Base-by-base conservation (phyloP, 2,329 filamentous ascomycete genomes). In the Fusarium dlaminii region DNA sequence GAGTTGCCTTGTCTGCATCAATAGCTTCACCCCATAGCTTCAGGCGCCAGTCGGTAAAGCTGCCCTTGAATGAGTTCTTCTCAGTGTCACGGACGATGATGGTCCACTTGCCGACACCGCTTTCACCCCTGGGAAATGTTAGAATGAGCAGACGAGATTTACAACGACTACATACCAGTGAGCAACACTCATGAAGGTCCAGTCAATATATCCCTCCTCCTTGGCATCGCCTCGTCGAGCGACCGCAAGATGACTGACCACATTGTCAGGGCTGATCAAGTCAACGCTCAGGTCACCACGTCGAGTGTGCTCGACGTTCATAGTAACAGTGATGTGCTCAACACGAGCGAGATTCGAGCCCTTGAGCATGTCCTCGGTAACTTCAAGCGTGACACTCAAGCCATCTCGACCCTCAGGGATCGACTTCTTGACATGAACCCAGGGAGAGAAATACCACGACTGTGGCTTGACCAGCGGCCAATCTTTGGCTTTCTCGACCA, bases 171-270 rank as follows among this genome's bases (percentile, higher is more conserved):
- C 91, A 83, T 87, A 95, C 93, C 95, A 99, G 81, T 99, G 96
- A 73, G 92, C 95, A 42, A 99, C 96, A 70, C 92, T 97, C 96
- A 99, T 99, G 79, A 99, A 99, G 0, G 96, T 98, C 96, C 96
- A 99, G 83, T 98, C 94, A 42, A 91, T 85, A 81, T 98, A 99
- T 14, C 96, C 96, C 29, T 84, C 83, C 1, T 84, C 80, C 40
- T 88, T 88, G 3, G 88, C 85, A 81, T 99, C 96, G 29, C 90
- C 82, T 68, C 88, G 88, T 73, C 96, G 92, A 4, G 92, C 86
- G 18, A 91, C 93, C 9, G 95, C 93, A 60, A 99, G 90, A 79
- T 98, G 92, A 80, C 94, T 98, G 72, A 94, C 86, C 66, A 98
- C 85, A 15, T 94, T 93, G 37, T 90, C 86, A 1, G 96, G 96